Evolutionary conservation across 1,284 basidiomycete species (phyloP).

Genomic region (Heterobasidion occidentale): DNA sequence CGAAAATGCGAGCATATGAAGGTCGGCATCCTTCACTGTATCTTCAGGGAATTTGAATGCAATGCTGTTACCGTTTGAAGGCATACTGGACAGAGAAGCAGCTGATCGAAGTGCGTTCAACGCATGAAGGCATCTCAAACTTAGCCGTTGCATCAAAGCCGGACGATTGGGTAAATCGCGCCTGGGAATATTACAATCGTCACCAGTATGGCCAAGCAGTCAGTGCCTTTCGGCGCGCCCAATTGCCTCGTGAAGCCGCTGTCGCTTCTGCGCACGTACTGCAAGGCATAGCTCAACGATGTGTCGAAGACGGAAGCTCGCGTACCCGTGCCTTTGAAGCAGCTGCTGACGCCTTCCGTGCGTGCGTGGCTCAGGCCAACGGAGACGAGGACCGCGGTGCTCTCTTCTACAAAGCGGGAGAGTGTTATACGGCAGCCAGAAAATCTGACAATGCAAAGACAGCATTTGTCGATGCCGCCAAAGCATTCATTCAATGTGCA

Average conservation of each 20-base stretch:
- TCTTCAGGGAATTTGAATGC: neutral
- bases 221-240: conserved; percentile 53
- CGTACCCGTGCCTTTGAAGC: too few species aligned
- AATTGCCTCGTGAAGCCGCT: neutral
- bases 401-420: conserved; percentile 22
- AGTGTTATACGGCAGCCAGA: too few species aligned
- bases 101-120: conserved; percentile 35
- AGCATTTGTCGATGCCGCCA: conserved; percentile 27
- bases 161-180: conserved; percentile 49
- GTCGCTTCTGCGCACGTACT: too few species aligned
- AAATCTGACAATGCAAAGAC: conserved; percentile 14
- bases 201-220: conserved; percentile 51
- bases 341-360: too few species aligned
- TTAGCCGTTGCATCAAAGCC: conserved; percentile 39
- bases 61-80: conserved; percentile 21
- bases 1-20: conserved; percentile 46
- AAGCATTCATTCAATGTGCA: conserved; percentile 19
- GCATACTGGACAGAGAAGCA: conserved; percentile 36
- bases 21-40: conserved; percentile 24
- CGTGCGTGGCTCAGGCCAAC: conserved; percentile 16
- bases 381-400: conserved; percentile 33
- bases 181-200: conserved; percentile 43
- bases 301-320: too few species aligned
- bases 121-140: conserved; percentile 35
- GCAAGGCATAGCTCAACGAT: too few species aligned